Percentiles rank a stretch among this genome's conserved stretches.
These are phyloP conservation scores for Hyaloperonospora arabidopsidis DNA, from an alignment of 352 stramenopile species.

Conservation along the genomic window DNA sequence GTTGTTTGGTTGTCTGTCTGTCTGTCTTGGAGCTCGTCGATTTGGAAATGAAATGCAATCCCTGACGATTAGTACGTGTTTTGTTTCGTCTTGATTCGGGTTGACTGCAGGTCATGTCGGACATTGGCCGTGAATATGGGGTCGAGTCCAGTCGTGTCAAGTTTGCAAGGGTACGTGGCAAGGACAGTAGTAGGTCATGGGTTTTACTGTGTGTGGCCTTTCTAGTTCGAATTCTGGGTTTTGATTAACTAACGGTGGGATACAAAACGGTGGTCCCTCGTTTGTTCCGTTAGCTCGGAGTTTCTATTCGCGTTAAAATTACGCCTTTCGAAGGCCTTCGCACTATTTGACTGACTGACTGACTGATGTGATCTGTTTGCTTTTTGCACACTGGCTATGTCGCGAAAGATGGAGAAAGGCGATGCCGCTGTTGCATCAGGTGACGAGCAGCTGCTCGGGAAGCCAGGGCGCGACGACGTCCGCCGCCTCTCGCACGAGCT, in stretches of 20 bases:
- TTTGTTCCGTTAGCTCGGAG: constrained; percentile 27
- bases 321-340: no score
- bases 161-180: constrained; percentile 25
- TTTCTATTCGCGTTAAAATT: no score
- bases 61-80: constrained; percentile 27
- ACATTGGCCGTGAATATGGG: constrained; percentile 32
- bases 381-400: constrained; percentile 39
- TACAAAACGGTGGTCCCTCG: constrained; percentile 17
- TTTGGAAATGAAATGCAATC: constrained; percentile 20
- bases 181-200: background rate
- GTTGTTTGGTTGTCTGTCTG: constrained; percentile 5
- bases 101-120: constrained; percentile 27
- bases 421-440: constrained; percentile 21
- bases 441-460: constrained; percentile 28
- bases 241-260: constrained; percentile 1
- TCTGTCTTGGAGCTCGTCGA: constrained; percentile 3
- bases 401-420: constrained; percentile 42
- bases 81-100: constrained; percentile 5
- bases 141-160: constrained; percentile 21
- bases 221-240: constrained; percentile 17
- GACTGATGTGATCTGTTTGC: constrained; percentile 28
- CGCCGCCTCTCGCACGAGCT: constrained; percentile 27
- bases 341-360: constrained; percentile 13
- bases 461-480: constrained; percentile 20
- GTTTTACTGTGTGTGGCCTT: constrained; percentile 24